Evolutionary conservation across 2,329 filamentous ascomycete genomes (phyloP), one percentile per base, ranked within the genome.

Genomic region (Fusarium keratoplasticum): DNA sequence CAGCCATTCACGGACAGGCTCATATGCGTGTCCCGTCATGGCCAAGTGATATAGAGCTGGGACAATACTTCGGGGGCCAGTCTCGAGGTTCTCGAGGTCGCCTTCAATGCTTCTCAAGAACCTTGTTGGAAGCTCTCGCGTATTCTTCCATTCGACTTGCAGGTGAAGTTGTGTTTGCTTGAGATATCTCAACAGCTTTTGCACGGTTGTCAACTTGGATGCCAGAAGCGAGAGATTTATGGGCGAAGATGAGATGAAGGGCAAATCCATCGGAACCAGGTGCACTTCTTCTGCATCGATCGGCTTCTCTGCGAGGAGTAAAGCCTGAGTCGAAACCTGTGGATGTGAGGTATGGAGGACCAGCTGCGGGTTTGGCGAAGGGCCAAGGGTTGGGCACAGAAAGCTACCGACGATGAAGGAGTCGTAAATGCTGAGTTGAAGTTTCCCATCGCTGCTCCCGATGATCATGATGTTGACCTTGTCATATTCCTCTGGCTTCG

Each of bases 181-280:
- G 52, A 98, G 88, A 80, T 99, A 98, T 58, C 95, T 89, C 9
- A 98, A 85, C 14, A 98, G 83, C 73, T 96, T 97, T 77, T 98
- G 94, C 18, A 98, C 83, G 50, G 94, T 94, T 1, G 95, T 97
- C 6, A 95, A 93, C 78, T 97, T 97, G 18, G 93, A 95, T 1
- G 95, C 93, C 14, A 98, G 87, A 6, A 98, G 87, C 31, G 95
- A 94, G 3, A 98, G 85, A 78, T 97, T 94, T 65, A 95, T 90
- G 4, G 94, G 94, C 3, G 92, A 92, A 16, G 92, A 92, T 4
- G 92, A 91, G 57, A 97, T 90, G 78, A 98, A 97, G 0, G 92
- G 90, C n/a, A 98, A 86, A 76, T 97, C 94, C 80, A 97, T 89
- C 1, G 93, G 93, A 0, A 95, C 85, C n/a, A 96, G 83, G 68